Evolutionary conservation across 305 asterid genomes (phyloP).

Genomic region (Lippia alba): DNA sequence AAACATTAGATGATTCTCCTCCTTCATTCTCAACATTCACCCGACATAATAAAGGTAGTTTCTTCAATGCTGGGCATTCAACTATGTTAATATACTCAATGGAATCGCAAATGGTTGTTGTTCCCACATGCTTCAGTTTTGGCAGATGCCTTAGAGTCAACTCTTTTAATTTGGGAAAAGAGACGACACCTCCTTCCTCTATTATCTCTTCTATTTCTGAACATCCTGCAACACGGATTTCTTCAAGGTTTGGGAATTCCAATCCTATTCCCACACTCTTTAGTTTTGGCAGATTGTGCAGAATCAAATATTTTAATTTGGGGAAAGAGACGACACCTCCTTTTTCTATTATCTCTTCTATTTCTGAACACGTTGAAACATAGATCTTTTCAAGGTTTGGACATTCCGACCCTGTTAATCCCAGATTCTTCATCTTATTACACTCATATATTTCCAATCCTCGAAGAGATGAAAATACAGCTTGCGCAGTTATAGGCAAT

Average conservation of each 20-base stretch:
- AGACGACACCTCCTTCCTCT: neutral
- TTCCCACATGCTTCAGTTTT: neutral
- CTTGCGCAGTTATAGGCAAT: neutral
- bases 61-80: neutral
- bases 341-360: too few relatives aligned
- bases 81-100: neutral
- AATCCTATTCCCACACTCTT: too few relatives aligned
- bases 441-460: neutral
- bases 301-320: too few relatives aligned
- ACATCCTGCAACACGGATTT: neutral
- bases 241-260: neutral
- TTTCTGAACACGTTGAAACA: too few relatives aligned
- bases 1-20: neutral
- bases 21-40: neutral
- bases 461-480: neutral
- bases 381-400: too few relatives aligned
- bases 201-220: neutral
- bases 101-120: neutral
- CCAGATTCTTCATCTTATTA: too few relatives aligned
- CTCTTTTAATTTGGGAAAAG: neutral
- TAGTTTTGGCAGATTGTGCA: too few relatives aligned
- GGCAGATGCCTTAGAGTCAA: neutral
- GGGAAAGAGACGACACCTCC: too few relatives aligned
- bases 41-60: neutral
- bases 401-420: too few relatives aligned